Evolutionary conservation across 257 asterid species (phyloP).

Genomic region (Rhazya stricta): DNA sequence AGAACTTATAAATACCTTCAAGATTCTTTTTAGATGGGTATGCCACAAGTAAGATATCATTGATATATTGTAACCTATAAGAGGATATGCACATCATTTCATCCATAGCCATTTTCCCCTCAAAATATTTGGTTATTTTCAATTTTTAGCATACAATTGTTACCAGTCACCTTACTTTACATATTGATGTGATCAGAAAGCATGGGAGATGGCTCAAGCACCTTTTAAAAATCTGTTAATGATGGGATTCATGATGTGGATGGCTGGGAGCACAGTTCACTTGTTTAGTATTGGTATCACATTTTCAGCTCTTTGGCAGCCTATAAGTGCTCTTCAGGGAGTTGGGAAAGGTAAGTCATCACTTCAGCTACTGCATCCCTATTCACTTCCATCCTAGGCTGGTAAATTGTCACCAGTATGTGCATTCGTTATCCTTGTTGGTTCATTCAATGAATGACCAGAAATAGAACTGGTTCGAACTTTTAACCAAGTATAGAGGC

Average conservation of each 20-base stretch:
- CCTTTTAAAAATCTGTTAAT: slow-evolving; percentile 85
- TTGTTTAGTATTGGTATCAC: slow-evolving; percentile 95
- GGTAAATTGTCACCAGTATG: neutral
- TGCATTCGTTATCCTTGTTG: neutral
- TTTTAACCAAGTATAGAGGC: neutral
- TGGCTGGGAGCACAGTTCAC: slow-evolving; percentile 99
- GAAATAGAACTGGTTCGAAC: neutral
- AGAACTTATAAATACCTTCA: neutral
- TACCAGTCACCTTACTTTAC: neutral
- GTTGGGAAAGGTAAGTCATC: slow-evolving; percentile 74
- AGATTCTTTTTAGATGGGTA: neutral
- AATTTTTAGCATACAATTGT: neutral
- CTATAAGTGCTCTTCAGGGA: slow-evolving; percentile 88
- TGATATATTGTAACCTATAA: neutral
- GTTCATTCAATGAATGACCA: neutral
- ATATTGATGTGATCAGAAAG: slow-evolving; percentile 52
- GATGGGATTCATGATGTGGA: slow-evolving; percentile 99
- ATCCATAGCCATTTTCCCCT: neutral
- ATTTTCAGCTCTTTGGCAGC: slow-evolving; percentile 93
- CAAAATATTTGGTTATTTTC: neutral
- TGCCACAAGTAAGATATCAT: neutral
- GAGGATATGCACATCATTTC: neutral
- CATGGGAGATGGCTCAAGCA: slow-evolving; percentile 99
- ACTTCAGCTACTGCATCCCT: neutral
- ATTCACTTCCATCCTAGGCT: neutral